These are phyloP conservation scores for Micractinium conductrix DNA, from an alignment of 139 green algal genomes.

Conservation along the genomic window DNA sequence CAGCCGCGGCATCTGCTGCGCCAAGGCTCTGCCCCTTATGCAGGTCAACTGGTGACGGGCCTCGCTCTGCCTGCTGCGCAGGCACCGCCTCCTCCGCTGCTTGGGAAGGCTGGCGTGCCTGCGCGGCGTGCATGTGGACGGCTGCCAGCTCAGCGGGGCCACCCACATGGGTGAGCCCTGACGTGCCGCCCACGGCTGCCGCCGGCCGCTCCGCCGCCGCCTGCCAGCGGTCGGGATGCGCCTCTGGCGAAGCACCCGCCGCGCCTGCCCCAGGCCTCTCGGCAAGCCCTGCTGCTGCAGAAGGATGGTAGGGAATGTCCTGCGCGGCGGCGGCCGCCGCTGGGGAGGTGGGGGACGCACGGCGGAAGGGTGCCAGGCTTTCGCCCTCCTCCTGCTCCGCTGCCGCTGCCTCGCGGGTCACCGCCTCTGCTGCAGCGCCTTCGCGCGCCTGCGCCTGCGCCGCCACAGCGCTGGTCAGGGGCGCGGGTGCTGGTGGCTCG, in stretches of 20 bases:
- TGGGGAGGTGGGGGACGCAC: neutral
- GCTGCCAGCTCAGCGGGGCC: neutral
- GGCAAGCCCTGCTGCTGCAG: neutral
- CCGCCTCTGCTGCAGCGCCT: neutral
- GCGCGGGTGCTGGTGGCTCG: too few relatives aligned
- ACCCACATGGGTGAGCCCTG: neutral
- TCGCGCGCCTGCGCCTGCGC: neutral
- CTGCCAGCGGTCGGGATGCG: neutral
- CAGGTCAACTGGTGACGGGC: neutral
- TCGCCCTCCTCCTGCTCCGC: neutral
- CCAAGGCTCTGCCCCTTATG: neutral
- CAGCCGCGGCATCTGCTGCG: neutral
- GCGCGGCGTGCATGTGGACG: neutral
- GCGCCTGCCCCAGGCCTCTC: neutral
- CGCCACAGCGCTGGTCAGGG: too few relatives aligned
- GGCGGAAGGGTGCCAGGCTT: neutral
- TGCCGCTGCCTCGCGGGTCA: neutral
- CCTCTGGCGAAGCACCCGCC: neutral
- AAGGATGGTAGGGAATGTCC: too few relatives aligned
- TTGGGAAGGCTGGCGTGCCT: neutral
- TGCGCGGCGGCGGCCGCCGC: too few relatives aligned
- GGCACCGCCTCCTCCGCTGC: neutral
- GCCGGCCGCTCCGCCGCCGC: neutral
- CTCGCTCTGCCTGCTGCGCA: too few relatives aligned
- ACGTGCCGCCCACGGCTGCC: conserved; percentile 3